phyloP scores from a whole-genome alignment of 768 basidiomycete species.

The Hemileccinum rubropunctum region DNA sequence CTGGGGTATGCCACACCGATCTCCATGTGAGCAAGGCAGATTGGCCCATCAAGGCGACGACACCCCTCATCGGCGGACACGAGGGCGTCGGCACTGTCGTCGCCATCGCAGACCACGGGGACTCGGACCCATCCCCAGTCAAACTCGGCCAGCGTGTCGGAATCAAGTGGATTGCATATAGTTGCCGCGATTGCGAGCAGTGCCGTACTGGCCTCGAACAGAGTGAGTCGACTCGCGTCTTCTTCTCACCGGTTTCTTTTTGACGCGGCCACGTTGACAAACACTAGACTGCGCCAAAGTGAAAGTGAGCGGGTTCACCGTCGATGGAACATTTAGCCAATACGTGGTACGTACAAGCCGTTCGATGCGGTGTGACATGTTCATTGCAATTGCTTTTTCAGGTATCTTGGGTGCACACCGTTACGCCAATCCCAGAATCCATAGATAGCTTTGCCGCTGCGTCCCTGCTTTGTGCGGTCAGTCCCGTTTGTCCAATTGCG shows the following conservation, averaged over 20 bases:
- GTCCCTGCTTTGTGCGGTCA: slow-evolving; percentile 74
- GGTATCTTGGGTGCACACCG: slow-evolving; percentile 68
- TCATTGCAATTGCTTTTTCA: slow-evolving; percentile 15
- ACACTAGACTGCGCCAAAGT: slow-evolving; percentile 55
- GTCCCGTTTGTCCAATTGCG: not conserved
- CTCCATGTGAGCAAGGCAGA: slow-evolving; percentile 73
- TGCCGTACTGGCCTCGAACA: slow-evolving; percentile 79
- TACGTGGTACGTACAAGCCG: slow-evolving; percentile 45
- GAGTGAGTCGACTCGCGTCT: slow-evolving; percentile 40
- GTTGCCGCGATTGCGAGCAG: slow-evolving; percentile 71
- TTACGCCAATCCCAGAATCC: slow-evolving; percentile 77
- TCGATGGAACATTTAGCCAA: slow-evolving; percentile 76
- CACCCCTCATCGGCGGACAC: slow-evolving; percentile 77
- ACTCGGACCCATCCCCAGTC: slow-evolving; percentile 45
- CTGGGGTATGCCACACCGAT: slow-evolving; percentile 88
- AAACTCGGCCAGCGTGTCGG: slow-evolving; percentile 80
- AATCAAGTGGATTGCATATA: slow-evolving; percentile 78
- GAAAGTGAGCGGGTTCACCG: slow-evolving; percentile 65
- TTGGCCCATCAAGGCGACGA: slow-evolving; percentile 71
- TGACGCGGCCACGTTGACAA: not conserved
- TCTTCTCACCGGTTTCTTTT: too few relatives aligned
- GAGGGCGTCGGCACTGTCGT: slow-evolving; percentile 82
- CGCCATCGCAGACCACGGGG: slow-evolving; percentile 69
- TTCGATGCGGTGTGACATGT: not conserved
- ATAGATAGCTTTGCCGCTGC: slow-evolving; percentile 66